Conservation (phyloP, 805 yeast genomes). For the Starmerella sp. region DNA sequence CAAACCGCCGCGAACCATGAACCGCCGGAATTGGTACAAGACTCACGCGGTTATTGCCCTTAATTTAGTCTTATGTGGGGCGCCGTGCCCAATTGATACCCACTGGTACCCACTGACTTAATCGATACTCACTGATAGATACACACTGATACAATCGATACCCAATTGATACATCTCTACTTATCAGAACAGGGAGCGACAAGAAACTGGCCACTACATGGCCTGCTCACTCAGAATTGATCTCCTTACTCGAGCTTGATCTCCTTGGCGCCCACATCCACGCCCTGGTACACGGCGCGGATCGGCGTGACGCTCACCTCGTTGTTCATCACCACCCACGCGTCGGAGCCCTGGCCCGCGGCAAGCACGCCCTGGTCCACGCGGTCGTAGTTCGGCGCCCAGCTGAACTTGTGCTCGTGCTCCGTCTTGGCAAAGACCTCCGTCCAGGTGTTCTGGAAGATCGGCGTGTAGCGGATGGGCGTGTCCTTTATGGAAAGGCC, state of each 20-base stretch:
- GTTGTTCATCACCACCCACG: conserved; percentile 54
- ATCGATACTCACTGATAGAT: too few relatives aligned
- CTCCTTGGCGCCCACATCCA: conserved; percentile 4
- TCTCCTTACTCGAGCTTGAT: conserved; percentile 7
- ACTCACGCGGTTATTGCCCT: neutral
- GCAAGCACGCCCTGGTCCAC: conserved; percentile 46
- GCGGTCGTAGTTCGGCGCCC: conserved; percentile 73
- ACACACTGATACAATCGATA: too few relatives aligned
- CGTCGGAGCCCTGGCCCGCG: conserved; percentile 48
- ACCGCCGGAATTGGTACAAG: neutral
- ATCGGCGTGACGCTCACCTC: conserved; percentile 34
- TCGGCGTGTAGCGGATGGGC: conserved; percentile 61
- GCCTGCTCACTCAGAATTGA: neutral
- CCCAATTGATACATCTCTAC: too few relatives aligned
- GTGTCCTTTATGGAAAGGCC: conserved; percentile 43
- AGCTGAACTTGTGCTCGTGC: conserved; percentile 36
- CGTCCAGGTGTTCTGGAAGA: conserved; percentile 71
- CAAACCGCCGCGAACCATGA: too few relatives aligned
- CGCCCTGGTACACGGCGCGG: conserved; percentile 17
- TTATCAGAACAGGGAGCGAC: too few relatives aligned
- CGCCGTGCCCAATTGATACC: too few relatives aligned
- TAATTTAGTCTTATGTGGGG: too few relatives aligned
- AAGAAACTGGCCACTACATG: too few relatives aligned
- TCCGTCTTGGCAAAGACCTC: conserved; percentile 38
- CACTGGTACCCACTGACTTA: too few relatives aligned